Evolutionary conservation across 2,329 filamentous ascomycete genomes (phyloP), one percentile per base, ranked within the genome.

Genomic region (Dactylellina parvicollis): DNA sequence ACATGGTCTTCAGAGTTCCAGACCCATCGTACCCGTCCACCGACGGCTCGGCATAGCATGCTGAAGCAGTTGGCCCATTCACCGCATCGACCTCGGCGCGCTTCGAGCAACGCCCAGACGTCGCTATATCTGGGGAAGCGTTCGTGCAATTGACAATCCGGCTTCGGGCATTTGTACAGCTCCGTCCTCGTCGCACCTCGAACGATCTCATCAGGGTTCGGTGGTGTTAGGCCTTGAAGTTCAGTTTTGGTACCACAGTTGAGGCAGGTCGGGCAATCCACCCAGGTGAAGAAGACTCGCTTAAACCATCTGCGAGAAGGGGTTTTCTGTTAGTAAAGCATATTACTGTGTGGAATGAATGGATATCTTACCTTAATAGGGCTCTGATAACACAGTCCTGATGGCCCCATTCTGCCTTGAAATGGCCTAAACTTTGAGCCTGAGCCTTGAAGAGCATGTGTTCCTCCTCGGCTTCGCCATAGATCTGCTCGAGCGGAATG

Each of bases 41-140:
- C 94, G 12, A 98, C 88, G 3, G 95, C 95, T 72, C 94, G 88
- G 84, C 94, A 98, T 57, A 99, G 86, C 95, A 98, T 98, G 82
- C 90, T 94, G 83, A 99, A 99, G 85, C 93, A 97, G 82, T 97
- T 98, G 76, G 92, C 92, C 92, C 95, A 98, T 83, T 99, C 95
- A 74, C 95, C 95, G 74, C 90, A 90, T 77, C 95, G 89, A 34
- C 95, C 95, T 77, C 90, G 87, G 77, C 91, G 86, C 26, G 92
- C 96, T 80, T 97, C 90, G 44, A 99, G 83, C 73, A 98, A 82
- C 55, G 92, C 89, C 89, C 96, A 98, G 24, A 96, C 94, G 80
- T 99, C 94, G 71, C 92, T 94, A 80, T 96, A 98, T 73, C 95
- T 88, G 38, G 95, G 93, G 77, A 97, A 99, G 75, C 94, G 88